phyloP scores from a whole-genome alignment of 2,329 filamentous ascomycete genomes.

The Aspergillus sp. region DNA sequence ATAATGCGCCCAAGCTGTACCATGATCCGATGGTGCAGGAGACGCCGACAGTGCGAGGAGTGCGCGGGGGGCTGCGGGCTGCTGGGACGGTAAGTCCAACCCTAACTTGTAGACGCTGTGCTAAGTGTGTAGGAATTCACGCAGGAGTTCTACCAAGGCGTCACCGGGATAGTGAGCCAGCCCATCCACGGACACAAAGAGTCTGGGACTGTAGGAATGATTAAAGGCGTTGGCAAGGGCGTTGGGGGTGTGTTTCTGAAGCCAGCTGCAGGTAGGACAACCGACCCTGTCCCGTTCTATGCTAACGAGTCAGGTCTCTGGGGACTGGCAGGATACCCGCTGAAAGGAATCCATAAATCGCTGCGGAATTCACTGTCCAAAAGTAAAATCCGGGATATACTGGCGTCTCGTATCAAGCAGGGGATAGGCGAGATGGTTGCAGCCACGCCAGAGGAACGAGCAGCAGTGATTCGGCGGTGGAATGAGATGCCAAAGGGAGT shows the following conservation, averaged over 20 bases:
- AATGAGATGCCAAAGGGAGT: constrained; percentile 8
- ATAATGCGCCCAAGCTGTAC: constrained; percentile 82
- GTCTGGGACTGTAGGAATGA: constrained; percentile 63
- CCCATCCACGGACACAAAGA: constrained; percentile 69
- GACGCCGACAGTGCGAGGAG: constrained; percentile 74
- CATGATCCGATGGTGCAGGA: constrained; percentile 79
- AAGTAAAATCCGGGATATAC: constrained; percentile 28
- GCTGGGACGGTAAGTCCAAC: constrained; percentile 61
- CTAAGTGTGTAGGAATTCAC: constrained; percentile 60
- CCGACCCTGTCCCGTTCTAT: not conserved
- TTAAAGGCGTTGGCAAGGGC: constrained; percentile 81
- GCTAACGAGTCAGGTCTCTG: constrained; percentile 23
- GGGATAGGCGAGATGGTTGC: constrained; percentile 29
- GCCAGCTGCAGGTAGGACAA: constrained; percentile 67
- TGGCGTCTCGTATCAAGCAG: constrained; percentile 27
- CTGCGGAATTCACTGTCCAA: constrained; percentile 28
- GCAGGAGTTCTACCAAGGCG: constrained; percentile 75
- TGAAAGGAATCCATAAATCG: constrained; percentile 32
- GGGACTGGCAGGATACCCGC: constrained; percentile 32
- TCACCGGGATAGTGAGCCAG: constrained; percentile 77
- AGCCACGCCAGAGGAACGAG: constrained; percentile 22
- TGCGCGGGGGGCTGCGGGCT: constrained; percentile 72
- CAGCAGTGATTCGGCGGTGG: constrained; percentile 22
- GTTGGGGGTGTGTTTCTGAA: constrained; percentile 80
- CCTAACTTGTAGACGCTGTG: not conserved